Evolutionary conservation across 2,329 filamentous ascomycete genomes (phyloP).

Genomic region (Sporothrix globosa): DNA sequence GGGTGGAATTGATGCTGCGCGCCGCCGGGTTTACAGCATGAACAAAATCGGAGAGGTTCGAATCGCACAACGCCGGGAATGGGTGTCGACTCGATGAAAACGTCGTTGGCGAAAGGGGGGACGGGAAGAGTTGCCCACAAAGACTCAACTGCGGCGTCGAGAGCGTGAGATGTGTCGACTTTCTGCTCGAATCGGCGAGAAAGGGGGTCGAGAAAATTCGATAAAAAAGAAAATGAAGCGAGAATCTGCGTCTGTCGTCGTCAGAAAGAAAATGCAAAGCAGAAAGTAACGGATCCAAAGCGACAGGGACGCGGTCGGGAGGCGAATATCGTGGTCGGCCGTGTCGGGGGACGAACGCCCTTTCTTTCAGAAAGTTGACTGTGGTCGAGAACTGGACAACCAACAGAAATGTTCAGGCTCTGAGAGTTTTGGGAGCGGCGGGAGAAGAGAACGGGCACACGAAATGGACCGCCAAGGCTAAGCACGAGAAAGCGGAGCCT

Average conservation of each 20-base stretch:
- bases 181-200: conserved; percentile 24
- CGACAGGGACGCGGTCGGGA: conserved; percentile 28
- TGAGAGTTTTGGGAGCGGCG: conserved; percentile 28
- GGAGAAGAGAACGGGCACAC: conserved; percentile 30
- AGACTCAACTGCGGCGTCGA: conserved; percentile 1
- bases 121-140: conserved; percentile 5
- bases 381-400: conserved; percentile 4
- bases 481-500: conserved; percentile 29
- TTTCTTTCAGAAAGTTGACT: conserved; percentile 12
- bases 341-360: conserved; percentile 19
- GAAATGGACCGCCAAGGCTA: conserved; percentile 30
- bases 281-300: conserved; percentile 23
- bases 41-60: conserved; percentile 13
- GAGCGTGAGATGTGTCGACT: not conserved
- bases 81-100: conserved; percentile 12
- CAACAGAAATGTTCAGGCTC: conserved; percentile 2
- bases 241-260: conserved; percentile 25
- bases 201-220: not conserved
- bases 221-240: conserved; percentile 19
- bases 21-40: not conserved
- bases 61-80: conserved; percentile 15
- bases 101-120: conserved; percentile 1
- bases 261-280: conserved; percentile 12
- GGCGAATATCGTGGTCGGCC: conserved; percentile 23
- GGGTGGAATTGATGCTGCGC: not conserved